Base-by-base conservation (phyloP, 2,329 filamentous ascomycete species). In the Xylariomycetidae sp. region DNA sequence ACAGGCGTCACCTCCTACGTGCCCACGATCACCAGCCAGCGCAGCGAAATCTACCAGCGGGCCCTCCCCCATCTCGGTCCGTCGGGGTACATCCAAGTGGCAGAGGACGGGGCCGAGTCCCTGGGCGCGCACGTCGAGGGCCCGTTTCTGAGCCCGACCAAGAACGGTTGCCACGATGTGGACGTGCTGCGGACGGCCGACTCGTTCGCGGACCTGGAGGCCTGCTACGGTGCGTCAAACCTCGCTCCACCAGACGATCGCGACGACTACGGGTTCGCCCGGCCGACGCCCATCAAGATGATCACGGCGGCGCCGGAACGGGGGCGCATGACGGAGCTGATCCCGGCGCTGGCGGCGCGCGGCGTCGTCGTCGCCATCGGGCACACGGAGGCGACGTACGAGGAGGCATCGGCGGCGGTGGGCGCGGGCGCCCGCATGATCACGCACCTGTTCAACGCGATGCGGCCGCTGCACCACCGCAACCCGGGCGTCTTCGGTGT, bases 371-470 rank as follows among this genome's bases (percentile, higher is more conserved):
- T 79, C 59, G 83, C 85, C 2, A 82, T 93, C 43, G 88, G 88
- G 6, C 88, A 95, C 61, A 87, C 86, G 0, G 85, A 93, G 57
- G 84, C 87, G 10, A 86, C 83, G 0, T 94, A 90, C 54, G 85
- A 93, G 58, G 72, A 90, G 54, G 86, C 85, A 1, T 77, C 81
- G 4, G 62, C 66, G 4, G 84, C 85, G 14, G 74, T 92, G 4
- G 67, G 65, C n/a, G 71, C 78, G 6, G 88, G 88, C 32, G 85
- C 85, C 2, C 84, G 75, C 30, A 94, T 93, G 85, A 84, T 95
- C 46, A 95, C 88, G 0, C 88, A 95, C 53, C 70, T 95, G 2
- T 95, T 94, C 74, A 95, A 95, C 57, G 88, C 88, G 17, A 95
- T 95, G 88, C 74, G 80, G 1, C 87, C 87, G 10, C 76, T 94